Evolutionary conservation across 2,329 filamentous ascomycete species (phyloP), one percentile per base, ranked within the genome.

Genomic region (Botrytis medusae): DNA sequence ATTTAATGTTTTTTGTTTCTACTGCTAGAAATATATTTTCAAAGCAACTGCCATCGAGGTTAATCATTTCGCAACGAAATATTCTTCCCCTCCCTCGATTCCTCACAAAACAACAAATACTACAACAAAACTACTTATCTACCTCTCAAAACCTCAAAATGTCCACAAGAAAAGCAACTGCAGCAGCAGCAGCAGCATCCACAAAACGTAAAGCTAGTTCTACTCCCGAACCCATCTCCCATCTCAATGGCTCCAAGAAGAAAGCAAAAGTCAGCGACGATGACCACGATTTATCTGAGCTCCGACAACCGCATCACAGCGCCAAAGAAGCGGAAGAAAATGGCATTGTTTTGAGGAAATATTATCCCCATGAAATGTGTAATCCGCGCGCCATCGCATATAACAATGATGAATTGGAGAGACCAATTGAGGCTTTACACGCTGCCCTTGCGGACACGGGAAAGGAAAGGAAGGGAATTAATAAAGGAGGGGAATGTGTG

Each of bases 321-420:
- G 80, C 83, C 1, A 78, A 83, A 74, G 81, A 84, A 74, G 79
- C 82, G 10, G 84, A 85, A 72, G 81, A 84, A 29, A 83, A 91
- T 76, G 90, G 90, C 29, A 89, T 93, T 68, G 89, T 93, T 0
- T 84, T 92, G 51, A 89, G 91, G 59, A 87, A 92, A 65, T 97
- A 91, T 83, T 98, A 97, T 78, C 94, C 94, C 0, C 88, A 89
- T 1, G 94, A 97, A 80, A 97, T 98, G 91, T 92, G 87, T 83
- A 96, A 94, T 78, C 88, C 87, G 68, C 90, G 94, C 57, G 94
- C 92, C 70, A 84, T 86, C 8, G 90, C 91, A 69, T 98, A 97
- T 82, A 92, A 88, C 71, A 83, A 87, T n/a, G 87, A 91, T 70
- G 86, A 88, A 65, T 84, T 97, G 6, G 87, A 90, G 6, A 89